Conservation (phyloP, 495 filamentous ascomycete genomes). For the Neurospora sp. region DNA sequence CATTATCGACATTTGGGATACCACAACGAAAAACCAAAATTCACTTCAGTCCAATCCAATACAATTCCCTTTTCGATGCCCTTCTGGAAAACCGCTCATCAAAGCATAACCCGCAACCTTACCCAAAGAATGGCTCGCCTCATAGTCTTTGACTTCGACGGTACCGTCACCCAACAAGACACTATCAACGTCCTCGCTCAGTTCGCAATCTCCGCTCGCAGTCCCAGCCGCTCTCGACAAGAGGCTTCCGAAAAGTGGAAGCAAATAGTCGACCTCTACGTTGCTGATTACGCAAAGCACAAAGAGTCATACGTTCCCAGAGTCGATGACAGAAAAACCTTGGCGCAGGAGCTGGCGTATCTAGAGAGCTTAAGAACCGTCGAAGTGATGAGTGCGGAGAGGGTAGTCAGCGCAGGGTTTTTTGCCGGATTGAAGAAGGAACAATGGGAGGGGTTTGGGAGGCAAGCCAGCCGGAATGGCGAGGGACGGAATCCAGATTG, state of each 20-base stretch:
- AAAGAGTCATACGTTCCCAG: slow-evolving; percentile 18
- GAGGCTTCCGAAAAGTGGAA: slow-evolving; percentile 16
- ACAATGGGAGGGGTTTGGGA: slow-evolving; percentile 17
- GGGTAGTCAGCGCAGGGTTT: slow-evolving; percentile 23
- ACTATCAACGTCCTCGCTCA: slow-evolving; percentile 18
- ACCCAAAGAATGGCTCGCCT: slow-evolving; percentile 8
- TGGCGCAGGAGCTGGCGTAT: slow-evolving; percentile 26
- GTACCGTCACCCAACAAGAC: slow-evolving; percentile 34
- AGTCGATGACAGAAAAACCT: slow-evolving; percentile 7
- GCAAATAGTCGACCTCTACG: slow-evolving; percentile 26
- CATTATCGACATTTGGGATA: not conserved
- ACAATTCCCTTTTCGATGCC: not conserved
- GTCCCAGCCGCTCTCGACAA: not conserved
- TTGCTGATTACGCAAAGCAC: slow-evolving; percentile 24
- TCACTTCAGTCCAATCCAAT: not conserved
- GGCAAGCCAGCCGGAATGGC: slow-evolving; percentile 13
- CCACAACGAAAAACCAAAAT: not conserved
- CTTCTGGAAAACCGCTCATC: not conserved
- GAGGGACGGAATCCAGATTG: not conserved
- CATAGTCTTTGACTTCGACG: slow-evolving; percentile 41
- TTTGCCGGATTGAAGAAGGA: slow-evolving; percentile 19
- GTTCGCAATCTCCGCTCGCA: slow-evolving; percentile 2
- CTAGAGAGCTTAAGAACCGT: slow-evolving; percentile 25
- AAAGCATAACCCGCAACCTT: not conserved
- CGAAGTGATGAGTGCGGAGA: slow-evolving; percentile 23